Base-by-base conservation (phyloP, 495 filamentous ascomycete species). In the Astrothelium subdiscretum region DNA sequence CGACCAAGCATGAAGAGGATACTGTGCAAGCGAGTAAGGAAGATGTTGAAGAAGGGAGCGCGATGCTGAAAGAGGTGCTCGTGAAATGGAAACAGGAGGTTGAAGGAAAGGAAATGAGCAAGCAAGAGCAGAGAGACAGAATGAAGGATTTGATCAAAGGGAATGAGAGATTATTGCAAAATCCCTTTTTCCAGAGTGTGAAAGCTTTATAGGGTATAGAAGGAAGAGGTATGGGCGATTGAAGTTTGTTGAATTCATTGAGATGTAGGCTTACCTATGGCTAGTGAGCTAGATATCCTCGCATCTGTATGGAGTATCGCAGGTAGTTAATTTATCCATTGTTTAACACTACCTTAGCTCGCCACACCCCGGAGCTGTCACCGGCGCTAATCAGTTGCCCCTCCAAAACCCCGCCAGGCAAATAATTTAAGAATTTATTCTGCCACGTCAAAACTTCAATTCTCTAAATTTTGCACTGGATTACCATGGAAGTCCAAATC, bases 41-140 rank as follows among this genome's bases (percentile, higher is more conserved):
- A 68, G 89, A 99, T 67, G 87, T 97, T 5, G 90, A 96, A 70
- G 86, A 94, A 70, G 94, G 94, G n/a, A 96, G 85, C 67, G 80
- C 80, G 4, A 73, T 95, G 69, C 79, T 99, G 44, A 97, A 97
- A 74, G 87, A 85, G 12, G 82, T 97, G 74, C 73, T 97, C 42
- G 73, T 88, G 29, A 83, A 85, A 73, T 99, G 94, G 94, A 97
- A 97, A 77, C 79, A 82, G 59, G 86, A 89, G 70, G 87, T 91
- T 31, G 84, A 89, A 65, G 78, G 69, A 0, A 77, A 81, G 51
- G 77, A 75, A 2, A 74, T 97, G 77, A 86, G 80, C 38, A 84
- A 81, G 64, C 84, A 90, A 63, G 85, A 95, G 73, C 92, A 91
- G 81, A 84, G 91, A 38, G 78, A 75, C 57, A 82, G 83, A 65